Conservation (phyloP, 192 early-diverging fungal species). For the Linnemannia schmuckeri region DNA sequence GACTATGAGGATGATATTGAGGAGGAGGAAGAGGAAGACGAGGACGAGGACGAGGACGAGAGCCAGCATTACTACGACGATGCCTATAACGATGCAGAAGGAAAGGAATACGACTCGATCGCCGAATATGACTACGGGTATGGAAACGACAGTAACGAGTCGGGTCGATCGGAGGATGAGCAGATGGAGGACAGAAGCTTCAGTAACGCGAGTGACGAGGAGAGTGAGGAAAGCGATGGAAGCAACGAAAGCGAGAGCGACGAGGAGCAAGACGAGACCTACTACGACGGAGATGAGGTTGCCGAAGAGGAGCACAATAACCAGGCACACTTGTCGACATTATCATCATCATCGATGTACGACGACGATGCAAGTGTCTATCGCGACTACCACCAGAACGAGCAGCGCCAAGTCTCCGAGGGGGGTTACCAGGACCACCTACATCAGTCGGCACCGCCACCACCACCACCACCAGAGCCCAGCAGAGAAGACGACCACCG, state of each 20-base stretch:
- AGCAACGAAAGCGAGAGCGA: not conserved
- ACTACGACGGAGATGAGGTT: not conserved
- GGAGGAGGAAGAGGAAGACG: not conserved
- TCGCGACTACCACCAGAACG: not conserved
- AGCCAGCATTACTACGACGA: not conserved
- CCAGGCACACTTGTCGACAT: not conserved
- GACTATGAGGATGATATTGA: conserved; percentile 17
- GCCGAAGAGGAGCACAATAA: not conserved
- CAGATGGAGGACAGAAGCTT: not conserved
- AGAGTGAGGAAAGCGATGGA: not conserved
- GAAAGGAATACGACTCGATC: conserved; percentile 15
- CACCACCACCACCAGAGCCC: not conserved
- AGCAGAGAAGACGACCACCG: not conserved
- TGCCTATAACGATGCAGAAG: not conserved
- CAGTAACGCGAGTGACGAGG: not conserved
- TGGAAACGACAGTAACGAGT: not conserved
- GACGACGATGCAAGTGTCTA: not conserved
- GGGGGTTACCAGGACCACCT: not conserved
- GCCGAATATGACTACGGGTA: not conserved
- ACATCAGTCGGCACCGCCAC: not conserved
- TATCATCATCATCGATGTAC: not conserved
- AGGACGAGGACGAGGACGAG: not conserved
- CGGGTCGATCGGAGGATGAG: not conserved
- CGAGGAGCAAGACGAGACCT: not conserved
- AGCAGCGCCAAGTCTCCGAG: not conserved